Evolutionary conservation across 129 eudicot genomes (phyloP).

Genomic region (Chrysanthemum seticuspe): DNA sequence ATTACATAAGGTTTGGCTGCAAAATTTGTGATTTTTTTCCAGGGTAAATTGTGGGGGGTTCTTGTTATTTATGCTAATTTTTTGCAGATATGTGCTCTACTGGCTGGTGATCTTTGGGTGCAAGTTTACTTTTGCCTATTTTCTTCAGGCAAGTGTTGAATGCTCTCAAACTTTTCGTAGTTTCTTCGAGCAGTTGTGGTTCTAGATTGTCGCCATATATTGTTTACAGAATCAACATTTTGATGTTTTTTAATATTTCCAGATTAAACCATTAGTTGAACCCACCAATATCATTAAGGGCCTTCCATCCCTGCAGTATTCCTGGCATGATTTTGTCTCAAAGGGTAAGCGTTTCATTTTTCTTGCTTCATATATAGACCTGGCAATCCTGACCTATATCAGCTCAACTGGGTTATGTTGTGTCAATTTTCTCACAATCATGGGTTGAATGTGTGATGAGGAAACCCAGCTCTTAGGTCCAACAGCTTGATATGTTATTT

Average conservation of each 20-base stretch:
- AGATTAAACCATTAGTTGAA: conserved; percentile 82
- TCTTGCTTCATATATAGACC: background rate
- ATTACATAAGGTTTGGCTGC: conserved; percentile 73
- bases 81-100: conserved; percentile 76
- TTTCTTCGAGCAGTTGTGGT: background rate
- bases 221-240: background rate
- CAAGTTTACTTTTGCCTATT: conserved; percentile 90
- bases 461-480: too few species aligned
- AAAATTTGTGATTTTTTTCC: background rate
- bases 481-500: too few species aligned
- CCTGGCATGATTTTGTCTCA: conserved; percentile 91
- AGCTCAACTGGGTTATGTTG: too few species aligned
- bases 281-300: conserved; percentile 67
- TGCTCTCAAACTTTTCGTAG: conserved; percentile 6
- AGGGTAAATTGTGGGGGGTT: conserved; percentile 7
- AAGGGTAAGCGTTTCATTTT: conserved; percentile 46
- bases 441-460: too few species aligned
- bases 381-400: too few species aligned
- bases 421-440: too few species aligned
- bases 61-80: conserved; percentile 22
- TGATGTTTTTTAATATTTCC: conserved; percentile 29
- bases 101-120: conserved; percentile 92
- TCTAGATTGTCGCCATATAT: background rate
- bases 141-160: conserved; percentile 79
- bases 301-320: conserved; percentile 59